These are phyloP conservation scores for Coemansia sp. DNA, from an alignment of 371 early-diverging fungal genomes.

Conservation along the genomic window DNA sequence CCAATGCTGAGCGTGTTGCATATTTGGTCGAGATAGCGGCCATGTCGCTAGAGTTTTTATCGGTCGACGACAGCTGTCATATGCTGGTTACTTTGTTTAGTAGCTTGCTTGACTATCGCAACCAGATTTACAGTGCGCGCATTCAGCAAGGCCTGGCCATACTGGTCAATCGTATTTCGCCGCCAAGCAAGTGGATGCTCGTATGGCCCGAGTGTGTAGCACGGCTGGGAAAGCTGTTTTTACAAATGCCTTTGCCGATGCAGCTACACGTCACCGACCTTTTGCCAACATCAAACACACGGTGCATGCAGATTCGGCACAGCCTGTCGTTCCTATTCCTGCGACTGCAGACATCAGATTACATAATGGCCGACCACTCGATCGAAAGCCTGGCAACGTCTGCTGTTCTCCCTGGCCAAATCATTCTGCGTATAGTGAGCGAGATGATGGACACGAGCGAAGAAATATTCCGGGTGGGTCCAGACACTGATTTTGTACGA, in stretches of 20 bases:
- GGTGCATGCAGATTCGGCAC: conserved; percentile 37
- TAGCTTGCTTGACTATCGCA: conserved; percentile 19
- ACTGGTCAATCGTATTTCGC: conserved; percentile 15
- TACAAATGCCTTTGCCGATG: background rate
- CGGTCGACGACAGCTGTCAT: conserved; percentile 19
- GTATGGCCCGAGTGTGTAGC: conserved; percentile 14
- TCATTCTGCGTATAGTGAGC: conserved; percentile 33
- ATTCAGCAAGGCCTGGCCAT: conserved; percentile 28
- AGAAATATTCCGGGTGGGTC: conserved; percentile 13
- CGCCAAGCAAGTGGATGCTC: conserved; percentile 31
- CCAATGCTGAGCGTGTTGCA: conserved; percentile 21
- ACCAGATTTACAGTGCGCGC: background rate
- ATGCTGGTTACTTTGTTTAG: conserved; percentile 3
- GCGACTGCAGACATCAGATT: conserved; percentile 10
- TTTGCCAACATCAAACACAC: conserved; percentile 24
- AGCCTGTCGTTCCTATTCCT: conserved; percentile 33
- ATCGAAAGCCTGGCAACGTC: conserved; percentile 9
- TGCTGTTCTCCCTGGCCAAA: conserved; percentile 25
- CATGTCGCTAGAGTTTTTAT: conserved; percentile 5
- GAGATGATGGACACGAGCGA: conserved; percentile 23
- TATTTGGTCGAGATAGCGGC: conserved; percentile 19
- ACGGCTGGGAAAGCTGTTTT: conserved; percentile 6
- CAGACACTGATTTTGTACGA: conserved; percentile 11
- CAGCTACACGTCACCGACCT: conserved; percentile 25
- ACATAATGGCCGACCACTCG: background rate